phyloP scores from a whole-genome alignment of 352 stramenopile genomes.

The Phytophthora sansomeana region DNA sequence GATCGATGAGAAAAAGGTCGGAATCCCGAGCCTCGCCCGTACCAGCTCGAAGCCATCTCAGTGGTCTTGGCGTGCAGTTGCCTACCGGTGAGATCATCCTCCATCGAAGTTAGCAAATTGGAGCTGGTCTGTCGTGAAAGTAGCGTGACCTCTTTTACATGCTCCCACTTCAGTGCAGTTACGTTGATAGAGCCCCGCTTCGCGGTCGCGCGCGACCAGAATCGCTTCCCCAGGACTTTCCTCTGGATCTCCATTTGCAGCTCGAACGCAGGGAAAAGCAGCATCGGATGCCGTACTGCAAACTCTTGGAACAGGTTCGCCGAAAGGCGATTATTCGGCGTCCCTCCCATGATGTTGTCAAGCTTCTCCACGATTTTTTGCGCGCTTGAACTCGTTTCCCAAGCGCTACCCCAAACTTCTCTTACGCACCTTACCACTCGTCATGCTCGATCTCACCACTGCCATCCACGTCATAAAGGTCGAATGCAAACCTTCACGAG shows the following conservation, averaged over 20 bases:
- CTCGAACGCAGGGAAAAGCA: constrained; percentile 76
- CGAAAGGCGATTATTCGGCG: constrained; percentile 42
- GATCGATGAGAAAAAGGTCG: constrained; percentile 14
- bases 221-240: constrained; percentile 62
- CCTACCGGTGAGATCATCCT: constrained; percentile 38
- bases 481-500: constrained; percentile 78
- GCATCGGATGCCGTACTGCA: constrained; percentile 60
- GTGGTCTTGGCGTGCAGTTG: constrained; percentile 27
- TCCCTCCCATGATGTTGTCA: constrained; percentile 51
- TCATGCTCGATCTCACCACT: constrained; percentile 72
- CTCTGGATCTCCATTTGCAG: constrained; percentile 72
- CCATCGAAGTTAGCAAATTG: constrained; percentile 39
- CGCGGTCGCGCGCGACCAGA: constrained; percentile 60
- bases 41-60: constrained; percentile 13
- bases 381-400: constrained; percentile 58
- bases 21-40: constrained; percentile 22
- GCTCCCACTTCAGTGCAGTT: constrained; percentile 46
- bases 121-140: constrained; percentile 37
- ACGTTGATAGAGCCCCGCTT: constrained; percentile 48
- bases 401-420: constrained; percentile 68
- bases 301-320: constrained; percentile 66
- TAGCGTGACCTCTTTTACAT: constrained; percentile 40
- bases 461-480: constrained; percentile 76
- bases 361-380: constrained; percentile 71
- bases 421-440: constrained; percentile 56